Conservation (phyloP, 768 basidiomycete genomes). For the Kwoniella sp. region DNA sequence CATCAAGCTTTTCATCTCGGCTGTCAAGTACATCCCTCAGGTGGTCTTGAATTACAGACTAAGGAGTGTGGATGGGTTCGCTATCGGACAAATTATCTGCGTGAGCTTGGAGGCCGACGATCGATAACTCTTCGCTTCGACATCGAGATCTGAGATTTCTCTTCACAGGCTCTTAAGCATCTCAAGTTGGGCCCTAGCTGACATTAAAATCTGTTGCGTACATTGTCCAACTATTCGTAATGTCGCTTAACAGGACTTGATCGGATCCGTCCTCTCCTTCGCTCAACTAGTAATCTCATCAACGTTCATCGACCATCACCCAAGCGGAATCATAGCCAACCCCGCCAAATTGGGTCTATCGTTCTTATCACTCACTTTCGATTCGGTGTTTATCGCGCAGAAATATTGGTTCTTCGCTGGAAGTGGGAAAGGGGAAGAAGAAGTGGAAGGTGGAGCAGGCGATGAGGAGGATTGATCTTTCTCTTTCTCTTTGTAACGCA, state of each 20-base stretch:
- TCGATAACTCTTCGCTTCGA: neutral
- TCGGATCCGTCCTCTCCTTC: constrained; percentile 52
- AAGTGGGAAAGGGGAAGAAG: constrained; percentile 3
- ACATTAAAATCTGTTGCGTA: too few species aligned
- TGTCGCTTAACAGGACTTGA: constrained; percentile 54
- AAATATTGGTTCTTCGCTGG: constrained; percentile 35
- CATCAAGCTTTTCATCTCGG: constrained; percentile 56
- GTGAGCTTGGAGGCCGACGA: constrained; percentile 54
- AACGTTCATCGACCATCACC: constrained; percentile 44
- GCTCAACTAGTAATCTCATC: constrained; percentile 49
- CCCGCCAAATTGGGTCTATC: constrained; percentile 52
- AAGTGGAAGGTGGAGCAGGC: constrained; percentile 6
- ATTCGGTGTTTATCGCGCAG: constrained; percentile 40
- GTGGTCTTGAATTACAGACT: constrained; percentile 55
- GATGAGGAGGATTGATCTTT: constrained; percentile 21
- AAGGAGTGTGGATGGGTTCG: constrained; percentile 54
- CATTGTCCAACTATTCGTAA: too few species aligned
- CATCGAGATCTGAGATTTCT: neutral
- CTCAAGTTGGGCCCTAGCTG: too few species aligned
- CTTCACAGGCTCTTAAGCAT: too few species aligned
- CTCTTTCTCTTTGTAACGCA: too few species aligned
- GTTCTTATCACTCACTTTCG: constrained; percentile 37
- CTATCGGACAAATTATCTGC: constrained; percentile 39
- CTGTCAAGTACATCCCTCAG: constrained; percentile 59
- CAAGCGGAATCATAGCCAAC: constrained; percentile 49